A percentile compares a stretch with the other conserved stretches of the same genome.
Evolutionary conservation across 257 asterid species (phyloP).

Genomic region (Solanum paucissectum): DNA sequence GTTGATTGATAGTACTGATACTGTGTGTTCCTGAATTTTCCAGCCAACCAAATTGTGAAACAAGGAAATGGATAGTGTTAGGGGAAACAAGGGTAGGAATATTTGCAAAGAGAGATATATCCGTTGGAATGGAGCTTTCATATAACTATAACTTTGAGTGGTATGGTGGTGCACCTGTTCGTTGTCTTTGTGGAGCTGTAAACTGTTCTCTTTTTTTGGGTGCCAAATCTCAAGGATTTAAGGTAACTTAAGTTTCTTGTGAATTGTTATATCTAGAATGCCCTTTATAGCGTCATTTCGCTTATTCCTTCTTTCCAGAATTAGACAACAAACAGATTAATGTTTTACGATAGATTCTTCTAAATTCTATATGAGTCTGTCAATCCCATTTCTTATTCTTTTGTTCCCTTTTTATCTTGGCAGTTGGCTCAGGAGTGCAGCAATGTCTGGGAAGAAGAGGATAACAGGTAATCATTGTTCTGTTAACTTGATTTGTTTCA

Average conservation of each 20-base stretch:
- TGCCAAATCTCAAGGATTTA: conserved; percentile 92
- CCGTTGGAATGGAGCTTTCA: conserved; percentile 58
- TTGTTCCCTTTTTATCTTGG: no score
- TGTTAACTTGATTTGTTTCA: no score
- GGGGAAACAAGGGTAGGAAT: conserved; percentile 90
- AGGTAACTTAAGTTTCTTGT: conserved; percentile 31
- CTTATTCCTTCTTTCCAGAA: no score
- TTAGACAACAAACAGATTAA: no score
- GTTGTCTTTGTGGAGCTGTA: conserved; percentile 83
- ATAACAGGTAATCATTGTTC: no score
- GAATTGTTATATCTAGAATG: not conserved
- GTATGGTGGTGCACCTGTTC: conserved; percentile 89
- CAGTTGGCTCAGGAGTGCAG: no score
- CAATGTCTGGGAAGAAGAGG: no score
- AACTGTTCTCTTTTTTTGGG: conserved; percentile 86
- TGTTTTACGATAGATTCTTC: no score
- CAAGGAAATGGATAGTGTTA: conserved; percentile 86
- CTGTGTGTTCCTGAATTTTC: conserved; percentile 10
- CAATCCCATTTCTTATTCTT: no score
- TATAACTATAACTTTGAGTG: conserved; percentile 90
- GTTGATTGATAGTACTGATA: not conserved
- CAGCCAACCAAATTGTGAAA: conserved; percentile 89
- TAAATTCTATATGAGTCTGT: no score
- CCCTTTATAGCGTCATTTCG: not conserved
- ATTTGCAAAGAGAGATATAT: conserved; percentile 64